Evolutionary conservation across 2,329 filamentous ascomycete genomes (phyloP), one percentile per base, ranked within the genome.

Genomic region (Xenoacremonium recifei): DNA sequence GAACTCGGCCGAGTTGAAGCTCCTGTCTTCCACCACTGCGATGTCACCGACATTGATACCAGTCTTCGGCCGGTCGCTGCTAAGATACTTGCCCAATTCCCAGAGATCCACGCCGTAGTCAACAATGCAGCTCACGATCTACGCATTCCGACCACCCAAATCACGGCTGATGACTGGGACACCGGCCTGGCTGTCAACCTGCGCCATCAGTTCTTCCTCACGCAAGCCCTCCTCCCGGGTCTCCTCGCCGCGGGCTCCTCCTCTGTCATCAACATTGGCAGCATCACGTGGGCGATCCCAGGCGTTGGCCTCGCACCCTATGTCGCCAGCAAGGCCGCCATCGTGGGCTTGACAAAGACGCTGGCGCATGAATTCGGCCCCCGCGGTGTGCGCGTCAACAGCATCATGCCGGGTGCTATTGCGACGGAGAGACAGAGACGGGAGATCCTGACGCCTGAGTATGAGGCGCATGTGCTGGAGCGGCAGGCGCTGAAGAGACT

Each of bases 41-140:
- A 72, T 49, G 57, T 73, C 3, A 64, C 64, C 6, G 51, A 71
- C 40, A 43, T 73, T 4, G 48, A 55, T 2, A 40, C 51, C 27
- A 11, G 29, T 16, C 51, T 72, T 5, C 54, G 62, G 29, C 45
- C 57, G 1, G 64, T 61, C 13, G 64, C 69, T 2, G 55, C 58
- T 12, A 50, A 54, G n/a, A 60, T 63, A 3, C 40, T 70, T 1
- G 47, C 52, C 3, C 41, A 56, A 3, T 49, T 61, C 23, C 50
- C 50, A 1, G 38, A 20, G 54, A 76, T 95, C 56, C 86, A 95
- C 64, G 85, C 93, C 50, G 69, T 95, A 37, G 70, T 95, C 70
- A 93, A 95, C 73, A 95, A 93, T 63, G 89, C 89, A 15, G 89
- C 87, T 0, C 48, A 45, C 1, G 52, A 47, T 4, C 50, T 60